Evolutionary conservation across 2,329 filamentous ascomycete genomes (phyloP).

Genomic region (Hymenoscyphus scutula): DNA sequence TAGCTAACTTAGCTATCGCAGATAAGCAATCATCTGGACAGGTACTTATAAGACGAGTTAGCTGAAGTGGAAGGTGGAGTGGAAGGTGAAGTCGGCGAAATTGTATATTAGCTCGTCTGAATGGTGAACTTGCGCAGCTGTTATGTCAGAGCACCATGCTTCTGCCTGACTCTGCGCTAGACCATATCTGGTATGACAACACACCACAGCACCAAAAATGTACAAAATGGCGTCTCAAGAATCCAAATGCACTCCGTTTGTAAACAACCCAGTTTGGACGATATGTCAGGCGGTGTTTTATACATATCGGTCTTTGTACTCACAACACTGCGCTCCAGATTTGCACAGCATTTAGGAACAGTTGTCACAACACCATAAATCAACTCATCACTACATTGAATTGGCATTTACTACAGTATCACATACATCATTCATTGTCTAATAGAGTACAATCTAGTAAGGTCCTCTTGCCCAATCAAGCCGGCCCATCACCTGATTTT

Average conservation of each 20-base stretch:
- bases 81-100: no score
- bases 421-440: constrained; percentile 18
- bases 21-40: constrained; percentile 18
- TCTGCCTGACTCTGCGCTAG: background rate
- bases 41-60: background rate
- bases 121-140: background rate
- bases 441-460: constrained; percentile 37
- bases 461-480: constrained; percentile 3
- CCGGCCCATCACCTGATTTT: background rate
- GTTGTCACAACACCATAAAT: background rate
- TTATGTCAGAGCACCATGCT: no score
- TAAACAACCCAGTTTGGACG: no score
- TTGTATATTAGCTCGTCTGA: no score
- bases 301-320: no score
- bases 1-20: constrained; percentile 7
- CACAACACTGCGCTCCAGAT: no score
- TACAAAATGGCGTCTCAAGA: no score
- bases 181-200: background rate
- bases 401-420: background rate
- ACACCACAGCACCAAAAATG: background rate
- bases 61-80: background rate
- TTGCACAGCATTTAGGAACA: no score
- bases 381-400: background rate
- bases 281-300: no score
- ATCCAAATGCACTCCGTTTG: no score